Base-by-base conservation (phyloP, 1,284 basidiomycete genomes). In the Ceratobasidium sp. region DNA sequence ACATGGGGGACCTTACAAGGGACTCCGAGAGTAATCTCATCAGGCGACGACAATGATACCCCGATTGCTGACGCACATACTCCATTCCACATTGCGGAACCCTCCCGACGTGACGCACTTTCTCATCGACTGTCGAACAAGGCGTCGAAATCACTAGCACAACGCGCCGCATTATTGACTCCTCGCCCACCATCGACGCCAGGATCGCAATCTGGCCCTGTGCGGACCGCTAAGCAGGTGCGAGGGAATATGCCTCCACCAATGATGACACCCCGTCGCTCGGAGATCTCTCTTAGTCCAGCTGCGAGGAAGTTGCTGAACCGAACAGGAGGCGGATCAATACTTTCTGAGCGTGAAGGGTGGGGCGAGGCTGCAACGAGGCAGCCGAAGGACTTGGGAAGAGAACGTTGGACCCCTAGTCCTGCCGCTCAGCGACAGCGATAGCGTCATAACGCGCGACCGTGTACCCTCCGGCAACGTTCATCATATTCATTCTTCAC, bases 1-100 rank as follows among this genome's bases (percentile, higher is more conserved):
- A 79, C 79, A 13, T 77, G 77, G 71, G 79, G 79, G 13, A 79
- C 79, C 26, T 42, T 79, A 5, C 77, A 77, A 42, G 77, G 73
- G 23, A 79, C 79, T n/a, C 79, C 79, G 10, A 66, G 79, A 45
- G 60, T 79, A 31, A 54, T 79, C 37, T 78, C 77, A n/a, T 68
- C 63, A 20, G 65, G 51, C 35, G 76, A 64, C 11, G 75, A 61
- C 17, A 77, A 77, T 47, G 56, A 37, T 15, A 47, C 28, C 23
- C 54, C 71, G 3, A 54, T 53, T 20, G 35, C 61, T 26, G 54
- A 73, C 26, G 60, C 49, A 17, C 45, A 66, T n/a, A 77, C 77
- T 28, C 78, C 78, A 15, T 79, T 79, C 61, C 53, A 51, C 31
- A 78, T 79, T 37, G 74, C 64, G 20, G 64, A 76, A n/a, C 79